Percentiles rank a stretch among this genome's conserved stretches.
Conservation (phyloP, 768 basidiomycete species). For the Imleria badia region DNA sequence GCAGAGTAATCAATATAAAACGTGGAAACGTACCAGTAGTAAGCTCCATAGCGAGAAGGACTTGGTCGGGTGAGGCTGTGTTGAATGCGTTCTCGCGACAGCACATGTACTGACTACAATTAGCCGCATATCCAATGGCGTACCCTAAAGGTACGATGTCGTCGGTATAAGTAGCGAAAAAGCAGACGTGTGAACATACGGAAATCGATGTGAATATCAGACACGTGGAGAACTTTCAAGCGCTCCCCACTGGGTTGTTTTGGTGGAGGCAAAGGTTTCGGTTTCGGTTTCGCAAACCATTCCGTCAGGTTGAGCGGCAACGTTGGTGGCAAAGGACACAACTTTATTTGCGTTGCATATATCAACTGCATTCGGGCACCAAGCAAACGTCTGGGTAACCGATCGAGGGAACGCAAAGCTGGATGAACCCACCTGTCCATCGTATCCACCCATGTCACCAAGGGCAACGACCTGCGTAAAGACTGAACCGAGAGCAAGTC, state of each 20-base stretch:
- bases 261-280: constrained; percentile 42
- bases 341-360: constrained; percentile 36
- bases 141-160: constrained; percentile 45
- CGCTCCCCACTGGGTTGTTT: constrained; percentile 44
- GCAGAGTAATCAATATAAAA: too few relatives aligned
- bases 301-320: constrained; percentile 42
- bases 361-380: constrained; percentile 13
- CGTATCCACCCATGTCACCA: constrained; percentile 47
- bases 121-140: constrained; percentile 64
- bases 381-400: not conserved
- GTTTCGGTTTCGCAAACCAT: constrained; percentile 55
- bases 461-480: constrained; percentile 48
- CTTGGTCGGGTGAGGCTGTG: constrained; percentile 42
- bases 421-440: constrained; percentile 42
- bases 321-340: constrained; percentile 41
- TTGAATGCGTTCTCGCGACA: constrained; percentile 57
- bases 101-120: constrained; percentile 65
- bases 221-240: constrained; percentile 49
- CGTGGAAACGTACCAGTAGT: constrained; percentile 5
- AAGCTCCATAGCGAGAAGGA: constrained; percentile 51
- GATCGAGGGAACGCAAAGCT: not conserved
- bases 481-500: constrained; percentile 39
- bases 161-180: not conserved
- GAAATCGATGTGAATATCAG: constrained; percentile 52
- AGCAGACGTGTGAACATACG: constrained; percentile 31